Base-by-base conservation (phyloP, 768 basidiomycete genomes). In the Pleurotus djamor region DNA sequence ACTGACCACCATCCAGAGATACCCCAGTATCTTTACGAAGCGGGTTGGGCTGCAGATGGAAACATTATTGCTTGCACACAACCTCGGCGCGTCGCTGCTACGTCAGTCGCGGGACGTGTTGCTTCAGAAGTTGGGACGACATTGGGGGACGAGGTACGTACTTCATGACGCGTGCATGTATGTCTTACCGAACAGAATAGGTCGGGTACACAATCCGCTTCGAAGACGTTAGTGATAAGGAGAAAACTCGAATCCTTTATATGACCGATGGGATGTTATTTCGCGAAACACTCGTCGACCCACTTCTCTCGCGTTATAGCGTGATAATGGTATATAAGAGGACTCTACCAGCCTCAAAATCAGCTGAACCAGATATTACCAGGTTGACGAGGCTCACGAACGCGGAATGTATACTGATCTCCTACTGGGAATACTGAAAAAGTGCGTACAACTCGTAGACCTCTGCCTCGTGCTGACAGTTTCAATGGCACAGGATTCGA, bases 231-330 rank as follows among this genome's bases (percentile, higher is more conserved):
- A 92, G 89, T 66, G 84, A 83, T 68, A 93, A 91, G 66, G 84
- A 89, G 33, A 79, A 85, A 55, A 98, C 97, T 1, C 83, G 92
- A 32, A 92, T 99, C 70, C 82, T 94, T 44, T 99, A 98, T 72
- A 83, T 98, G 85, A 99, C 97, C 35, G 97, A 99, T 71, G 97
- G 97, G 48, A 96, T 98, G 88, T 86, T 99, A 38, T 98, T 98
- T 71, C 85, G 96, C 60, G 96, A 98, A 74, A 89, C 89, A 21
- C 82, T 98, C 66, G 78, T 95, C 38, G 96, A 99, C 68, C 97
- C 97, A 14, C 72, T 98, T 33, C 80, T 99, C 54, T 93, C 89
- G 69, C 87, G 89, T 28, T 98, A 96, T 67, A 96, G 94, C 67
- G 94, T 95, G 8, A 90, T 98, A 61, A 98, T 99, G 95, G 94